Conservation (phyloP, 257 asterid genomes). For the Echium plantagineum region DNA sequence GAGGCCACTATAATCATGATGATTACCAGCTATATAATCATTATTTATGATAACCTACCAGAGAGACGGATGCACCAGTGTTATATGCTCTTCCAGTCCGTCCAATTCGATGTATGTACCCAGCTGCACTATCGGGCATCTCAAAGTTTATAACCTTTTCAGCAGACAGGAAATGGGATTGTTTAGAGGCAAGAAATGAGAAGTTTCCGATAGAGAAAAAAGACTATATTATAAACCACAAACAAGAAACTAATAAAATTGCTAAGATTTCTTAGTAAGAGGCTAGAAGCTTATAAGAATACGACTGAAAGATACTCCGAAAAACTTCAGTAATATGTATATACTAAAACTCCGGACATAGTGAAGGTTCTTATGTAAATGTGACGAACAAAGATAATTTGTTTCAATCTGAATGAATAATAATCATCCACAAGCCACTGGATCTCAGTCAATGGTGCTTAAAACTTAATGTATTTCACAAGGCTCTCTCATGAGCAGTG, state of each 20-base stretch:
- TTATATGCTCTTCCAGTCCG: slow-evolving; percentile 94
- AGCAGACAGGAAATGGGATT: slow-evolving; percentile 4
- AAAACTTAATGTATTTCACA: too few species aligned
- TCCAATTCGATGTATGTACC: slow-evolving; percentile 95
- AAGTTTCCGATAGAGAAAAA: background rate
- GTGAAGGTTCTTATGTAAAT: too few species aligned
- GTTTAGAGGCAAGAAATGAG: background rate
- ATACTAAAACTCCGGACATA: background rate
- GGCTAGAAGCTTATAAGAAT: too few species aligned
- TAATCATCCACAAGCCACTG: too few species aligned
- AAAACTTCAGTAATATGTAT: background rate
- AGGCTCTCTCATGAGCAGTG: too few species aligned
- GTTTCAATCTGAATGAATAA: too few species aligned
- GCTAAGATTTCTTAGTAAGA: too few species aligned
- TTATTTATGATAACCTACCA: slow-evolving; percentile 37
- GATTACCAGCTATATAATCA: background rate
- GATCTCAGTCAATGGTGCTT: too few species aligned
- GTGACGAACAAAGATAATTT: too few species aligned
- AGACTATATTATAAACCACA: too few species aligned
- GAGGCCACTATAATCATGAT: background rate
- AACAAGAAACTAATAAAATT: too few species aligned
- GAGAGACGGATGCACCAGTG: slow-evolving; percentile 91
- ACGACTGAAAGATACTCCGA: background rate
- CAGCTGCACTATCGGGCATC: slow-evolving; percentile 76
- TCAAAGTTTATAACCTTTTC: slow-evolving; percentile 79